phyloP scores from a whole-genome alignment of 179 eudicot genomes.

The Beta corolliflora region DNA sequence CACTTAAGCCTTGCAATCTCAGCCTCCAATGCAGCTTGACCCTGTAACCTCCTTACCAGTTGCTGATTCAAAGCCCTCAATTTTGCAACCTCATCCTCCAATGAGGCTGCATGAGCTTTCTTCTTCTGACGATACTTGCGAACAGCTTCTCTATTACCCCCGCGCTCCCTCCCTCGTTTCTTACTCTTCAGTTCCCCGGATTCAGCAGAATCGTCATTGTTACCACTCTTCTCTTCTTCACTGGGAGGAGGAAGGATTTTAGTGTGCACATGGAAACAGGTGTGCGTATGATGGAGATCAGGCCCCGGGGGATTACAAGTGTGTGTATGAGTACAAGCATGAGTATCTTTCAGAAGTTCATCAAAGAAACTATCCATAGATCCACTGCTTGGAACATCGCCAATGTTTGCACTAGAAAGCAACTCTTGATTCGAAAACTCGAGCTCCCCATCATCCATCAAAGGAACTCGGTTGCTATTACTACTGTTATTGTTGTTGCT shows the following conservation, averaged over 20 bases:
- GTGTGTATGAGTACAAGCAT: constrained; percentile 87
- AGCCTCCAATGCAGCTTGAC: constrained; percentile 80
- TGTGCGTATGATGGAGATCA: constrained; percentile 78
- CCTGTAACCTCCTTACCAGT: constrained; percentile 73
- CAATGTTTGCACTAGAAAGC: constrained; percentile 54
- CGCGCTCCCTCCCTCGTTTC: constrained; percentile 63
- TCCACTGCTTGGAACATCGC: constrained; percentile 63
- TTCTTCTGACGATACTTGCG: constrained; percentile 97
- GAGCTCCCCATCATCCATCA: constrained; percentile 83
- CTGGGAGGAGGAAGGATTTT: constrained; percentile 59
- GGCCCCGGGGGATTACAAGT: constrained; percentile 87
- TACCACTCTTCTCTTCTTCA: constrained; percentile 64
- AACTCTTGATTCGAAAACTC: constrained; percentile 81
- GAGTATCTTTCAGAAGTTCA: constrained; percentile 73
- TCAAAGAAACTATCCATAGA: constrained; percentile 82
- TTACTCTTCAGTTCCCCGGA: constrained; percentile 58
- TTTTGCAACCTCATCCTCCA: constrained; percentile 86
- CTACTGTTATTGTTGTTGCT: constrained; percentile 19
- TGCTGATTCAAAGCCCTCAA: constrained; percentile 85
- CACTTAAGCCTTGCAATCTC: constrained; percentile 92
- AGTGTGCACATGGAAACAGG: constrained; percentile 93
- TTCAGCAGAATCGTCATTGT: constrained; percentile 80
- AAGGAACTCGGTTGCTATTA: constrained; percentile 23
- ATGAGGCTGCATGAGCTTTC: constrained; percentile 83
- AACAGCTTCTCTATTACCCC: constrained; percentile 91